Percentiles rank a stretch among this genome's conserved stretches.
phyloP scores from a whole-genome alignment of 2,329 filamentous ascomycete species.

The Curvularia hawaiiensis region DNA sequence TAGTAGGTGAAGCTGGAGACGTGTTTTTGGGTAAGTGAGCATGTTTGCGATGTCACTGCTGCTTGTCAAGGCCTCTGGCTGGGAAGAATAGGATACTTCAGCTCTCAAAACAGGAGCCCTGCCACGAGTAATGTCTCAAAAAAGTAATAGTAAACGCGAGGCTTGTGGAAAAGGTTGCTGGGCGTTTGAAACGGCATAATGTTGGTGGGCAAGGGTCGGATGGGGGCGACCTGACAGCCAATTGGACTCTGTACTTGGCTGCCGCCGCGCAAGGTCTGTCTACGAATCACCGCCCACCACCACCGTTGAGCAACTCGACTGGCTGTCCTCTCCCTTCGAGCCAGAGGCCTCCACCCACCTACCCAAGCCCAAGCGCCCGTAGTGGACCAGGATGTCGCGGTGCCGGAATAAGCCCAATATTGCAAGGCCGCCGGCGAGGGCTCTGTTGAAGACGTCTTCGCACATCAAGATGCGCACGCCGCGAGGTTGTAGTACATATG shows the following conservation, averaged over 20 bases:
- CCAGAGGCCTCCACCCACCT: constrained; percentile 36
- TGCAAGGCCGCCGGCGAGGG: constrained; percentile 32
- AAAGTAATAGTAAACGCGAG: constrained; percentile 18
- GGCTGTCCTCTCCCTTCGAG: constrained; percentile 34
- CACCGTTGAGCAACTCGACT: constrained; percentile 36
- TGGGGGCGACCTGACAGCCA: constrained; percentile 33
- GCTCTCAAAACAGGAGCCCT: constrained; percentile 30
- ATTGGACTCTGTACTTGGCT: constrained; percentile 32
- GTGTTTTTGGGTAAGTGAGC: constrained; percentile 17
- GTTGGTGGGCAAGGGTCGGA: constrained; percentile 32
- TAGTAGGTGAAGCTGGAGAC: constrained; percentile 26
- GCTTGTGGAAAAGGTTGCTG: constrained; percentile 22
- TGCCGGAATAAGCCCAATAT: constrained; percentile 34
- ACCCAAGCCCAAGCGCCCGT: constrained; percentile 46
- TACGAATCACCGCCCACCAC: constrained; percentile 45
- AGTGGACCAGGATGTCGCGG: constrained; percentile 35
- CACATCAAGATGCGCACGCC: constrained; percentile 32
- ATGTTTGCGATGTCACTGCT: constrained; percentile 14
- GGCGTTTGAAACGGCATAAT: constrained; percentile 34
- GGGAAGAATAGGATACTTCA: constrained; percentile 27
- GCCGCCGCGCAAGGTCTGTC: constrained; percentile 37
- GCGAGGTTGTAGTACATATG: constrained; percentile 45
- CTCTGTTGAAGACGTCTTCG: constrained; percentile 25
- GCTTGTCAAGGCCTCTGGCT: constrained; percentile 24
- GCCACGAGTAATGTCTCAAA: constrained; percentile 19